A percentile compares a stretch with the other conserved stretches of the same genome.
These are phyloP conservation scores for Lepidium campestre DNA, from an alignment of 441 rosid species.

Conservation along the genomic window DNA sequence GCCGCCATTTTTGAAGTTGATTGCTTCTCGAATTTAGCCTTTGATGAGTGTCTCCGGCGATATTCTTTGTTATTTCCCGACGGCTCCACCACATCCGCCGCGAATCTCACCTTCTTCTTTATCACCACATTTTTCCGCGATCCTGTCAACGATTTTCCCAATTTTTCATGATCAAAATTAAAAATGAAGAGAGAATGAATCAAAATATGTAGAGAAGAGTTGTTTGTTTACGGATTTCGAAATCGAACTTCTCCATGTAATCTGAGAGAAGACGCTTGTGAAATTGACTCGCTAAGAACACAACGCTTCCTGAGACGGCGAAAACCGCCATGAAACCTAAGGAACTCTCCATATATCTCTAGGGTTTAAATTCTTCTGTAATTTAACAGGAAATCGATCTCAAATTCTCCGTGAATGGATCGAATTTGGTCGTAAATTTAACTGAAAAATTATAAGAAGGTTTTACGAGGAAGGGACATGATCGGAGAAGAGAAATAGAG, in stretches of 20 bases:
- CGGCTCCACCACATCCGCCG: constrained; percentile 65
- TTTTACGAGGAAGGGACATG: constrained; percentile 12
- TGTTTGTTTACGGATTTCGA: constrained; percentile 31
- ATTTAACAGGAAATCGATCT: background rate
- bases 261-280: constrained; percentile 74
- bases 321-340: constrained; percentile 70
- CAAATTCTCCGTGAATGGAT: background rate
- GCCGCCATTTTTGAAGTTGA: constrained; percentile 14
- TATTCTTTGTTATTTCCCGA: constrained; percentile 54
- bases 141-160: constrained; percentile 19
- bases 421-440: background rate
- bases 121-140: constrained; percentile 24
- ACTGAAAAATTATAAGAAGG: background rate
- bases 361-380: background rate
- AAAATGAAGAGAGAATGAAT: background rate
- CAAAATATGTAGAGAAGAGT: background rate
- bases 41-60: constrained; percentile 31
- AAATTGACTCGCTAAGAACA: constrained; percentile 53
- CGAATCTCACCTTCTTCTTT: constrained; percentile 70
- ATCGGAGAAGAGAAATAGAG: constrained; percentile 18
- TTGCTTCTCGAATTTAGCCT: constrained; percentile 17
- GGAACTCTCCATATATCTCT: constrained; percentile 34
- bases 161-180: background rate
- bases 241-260: constrained; percentile 67
- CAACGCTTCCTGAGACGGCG: constrained; percentile 82